Evolutionary conservation across 495 filamentous ascomycete species (phyloP).

Genomic region (Saxispiralis lemnorum): DNA sequence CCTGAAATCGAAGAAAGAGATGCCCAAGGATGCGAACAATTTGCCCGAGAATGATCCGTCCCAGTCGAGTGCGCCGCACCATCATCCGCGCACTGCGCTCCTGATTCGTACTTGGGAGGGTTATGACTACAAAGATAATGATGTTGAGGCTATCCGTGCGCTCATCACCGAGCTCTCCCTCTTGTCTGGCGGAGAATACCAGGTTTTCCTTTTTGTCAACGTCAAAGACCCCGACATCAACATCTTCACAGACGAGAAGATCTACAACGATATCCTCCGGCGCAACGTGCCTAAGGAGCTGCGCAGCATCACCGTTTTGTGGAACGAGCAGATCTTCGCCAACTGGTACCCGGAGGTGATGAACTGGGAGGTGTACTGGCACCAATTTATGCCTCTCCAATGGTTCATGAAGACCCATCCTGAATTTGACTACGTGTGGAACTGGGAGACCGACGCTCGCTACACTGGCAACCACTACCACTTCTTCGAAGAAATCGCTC

Average conservation of each 20-base stretch:
- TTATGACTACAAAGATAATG: constrained; percentile 51
- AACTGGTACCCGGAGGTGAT: constrained; percentile 38
- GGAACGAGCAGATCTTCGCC: constrained; percentile 41
- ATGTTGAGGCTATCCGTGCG: constrained; percentile 52
- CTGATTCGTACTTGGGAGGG: constrained; percentile 51
- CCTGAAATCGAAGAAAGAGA: not conserved
- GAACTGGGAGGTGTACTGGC: constrained; percentile 27
- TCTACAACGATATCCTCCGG: constrained; percentile 36
- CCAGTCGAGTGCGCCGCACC: not conserved
- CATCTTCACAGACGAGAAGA: constrained; percentile 37
- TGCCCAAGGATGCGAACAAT: not conserved
- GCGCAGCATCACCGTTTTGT: constrained; percentile 46
- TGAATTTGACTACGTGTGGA: constrained; percentile 60
- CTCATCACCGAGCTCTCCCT: constrained; percentile 57
- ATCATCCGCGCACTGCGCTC: constrained; percentile 43
- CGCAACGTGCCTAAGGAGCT: constrained; percentile 47
- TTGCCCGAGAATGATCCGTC: not conserved
- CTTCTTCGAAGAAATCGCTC: constrained; percentile 39
- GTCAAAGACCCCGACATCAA: constrained; percentile 40
- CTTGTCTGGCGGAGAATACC: constrained; percentile 57
- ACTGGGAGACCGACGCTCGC: constrained; percentile 58
- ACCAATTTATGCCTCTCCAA: constrained; percentile 43
- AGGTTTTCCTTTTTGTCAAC: constrained; percentile 59
- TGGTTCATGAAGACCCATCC: constrained; percentile 50
- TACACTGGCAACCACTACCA: constrained; percentile 56